Evolutionary conservation across 1,139 yeast species (phyloP), one percentile per base, ranked within the genome.

Genomic region (Saccharomyces hybrid): DNA sequence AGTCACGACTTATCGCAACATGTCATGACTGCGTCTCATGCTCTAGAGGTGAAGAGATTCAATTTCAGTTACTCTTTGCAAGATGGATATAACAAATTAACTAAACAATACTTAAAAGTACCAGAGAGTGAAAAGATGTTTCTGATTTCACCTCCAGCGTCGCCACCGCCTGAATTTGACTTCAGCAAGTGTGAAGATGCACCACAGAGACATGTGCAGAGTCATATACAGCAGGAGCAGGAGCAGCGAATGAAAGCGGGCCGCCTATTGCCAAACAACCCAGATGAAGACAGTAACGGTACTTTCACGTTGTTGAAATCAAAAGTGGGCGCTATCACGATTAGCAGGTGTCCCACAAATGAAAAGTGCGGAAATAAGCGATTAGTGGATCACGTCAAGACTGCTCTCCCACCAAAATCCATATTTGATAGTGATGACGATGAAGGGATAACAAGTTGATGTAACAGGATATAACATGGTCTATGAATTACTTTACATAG

Each of bases 81-180:
- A 4, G 59, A 65, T 47, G 63, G 65, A 14, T 14, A 34, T 9
- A 34, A 32, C 11, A 55, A 57, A 42, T 48, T 56, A 14, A 55
- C 61, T 5, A 62, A 55, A 41, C 60, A 64, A 26, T 67, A 68
- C 52, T 57, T 73, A 20, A 51, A 66, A 52, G 61, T 73, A 9
- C 77, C 77, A 4, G 59, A 62, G 49, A 59, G 66, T 46, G 61
- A 65, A 9, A 63, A 67, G 50, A 56, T 71, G 65, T 73, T 72
- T 55, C 56, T 73, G 50, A 68, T 73, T 5, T 72, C 76, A 1
- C 77, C 77, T 8, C 77, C 77, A 14, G 67, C 71, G 5, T 73
- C 77, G 7, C 77, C 77, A 1, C 75, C 76, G 3, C 68, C 72
- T 2, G 76, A 62, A 34, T 73, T 73, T 55, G 72, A 73, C 55